Percentiles rank a stretch among this genome's conserved stretches.
Evolutionary conservation across 345 rosid species (phyloP).

Genomic region (Cardamine occulta): DNA sequence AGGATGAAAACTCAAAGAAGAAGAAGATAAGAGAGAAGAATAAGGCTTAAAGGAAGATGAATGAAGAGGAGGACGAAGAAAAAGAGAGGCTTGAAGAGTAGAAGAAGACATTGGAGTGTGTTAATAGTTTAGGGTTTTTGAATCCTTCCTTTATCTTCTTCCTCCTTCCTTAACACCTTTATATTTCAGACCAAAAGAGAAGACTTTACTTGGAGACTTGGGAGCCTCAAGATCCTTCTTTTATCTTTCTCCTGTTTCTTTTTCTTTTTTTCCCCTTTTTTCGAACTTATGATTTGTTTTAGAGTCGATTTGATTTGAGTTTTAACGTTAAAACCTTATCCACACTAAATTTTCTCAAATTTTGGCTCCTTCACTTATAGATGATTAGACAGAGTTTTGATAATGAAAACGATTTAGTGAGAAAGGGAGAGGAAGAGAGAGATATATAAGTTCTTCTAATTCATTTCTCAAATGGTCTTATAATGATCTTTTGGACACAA

Average conservation of each 20-base stretch:
- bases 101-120: conserved; percentile 51
- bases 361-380: background rate
- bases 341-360: background rate
- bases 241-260: conserved; percentile 9
- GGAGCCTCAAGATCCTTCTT: conserved; percentile 39
- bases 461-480: conserved; percentile 17
- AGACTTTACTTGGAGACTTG: conserved; percentile 40
- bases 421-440: background rate
- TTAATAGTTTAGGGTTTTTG: conserved; percentile 52
- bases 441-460: background rate
- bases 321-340: conserved; percentile 10
- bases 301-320: background rate
- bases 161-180: background rate
- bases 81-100: conserved; percentile 73
- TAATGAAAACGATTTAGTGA: conserved; percentile 14
- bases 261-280: background rate
- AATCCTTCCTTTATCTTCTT: conserved; percentile 31
- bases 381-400: background rate
- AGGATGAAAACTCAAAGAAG: conserved; percentile 32
- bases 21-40: conserved; percentile 23
- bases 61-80: conserved; percentile 53
- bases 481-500: conserved; percentile 25
- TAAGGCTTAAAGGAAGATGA: conserved; percentile 25
- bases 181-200: conserved; percentile 10
- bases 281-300: background rate